phyloP scores from a whole-genome alignment of 2,329 filamentous ascomycete species.

The Microdochium nivale region DNA sequence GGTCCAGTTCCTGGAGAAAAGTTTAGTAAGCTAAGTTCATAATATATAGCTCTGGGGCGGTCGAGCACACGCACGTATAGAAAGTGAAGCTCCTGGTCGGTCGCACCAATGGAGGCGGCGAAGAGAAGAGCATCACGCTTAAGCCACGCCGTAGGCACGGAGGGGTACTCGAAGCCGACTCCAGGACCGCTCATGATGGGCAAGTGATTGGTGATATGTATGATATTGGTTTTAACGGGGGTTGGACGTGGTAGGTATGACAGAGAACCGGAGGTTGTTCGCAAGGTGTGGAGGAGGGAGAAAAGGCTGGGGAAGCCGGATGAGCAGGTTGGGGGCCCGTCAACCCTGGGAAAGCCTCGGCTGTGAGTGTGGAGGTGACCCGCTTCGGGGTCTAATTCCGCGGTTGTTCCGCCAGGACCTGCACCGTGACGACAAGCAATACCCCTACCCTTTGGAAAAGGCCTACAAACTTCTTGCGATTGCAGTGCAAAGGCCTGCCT shows the following conservation, averaged over 20 bases:
- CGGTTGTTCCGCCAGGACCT: too few relatives aligned
- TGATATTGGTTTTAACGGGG: background rate
- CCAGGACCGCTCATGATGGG: conserved; percentile 38
- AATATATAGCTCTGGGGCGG: background rate
- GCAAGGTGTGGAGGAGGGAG: background rate
- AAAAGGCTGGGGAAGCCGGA: background rate
- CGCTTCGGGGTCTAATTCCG: too few relatives aligned
- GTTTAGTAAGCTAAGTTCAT: conserved; percentile 1
- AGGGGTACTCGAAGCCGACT: conserved; percentile 72
- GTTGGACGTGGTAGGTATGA: too few relatives aligned
- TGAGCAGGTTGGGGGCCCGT: too few relatives aligned
- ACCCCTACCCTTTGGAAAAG: too few relatives aligned
- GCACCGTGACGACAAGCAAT: too few relatives aligned
- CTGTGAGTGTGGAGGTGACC: too few relatives aligned
- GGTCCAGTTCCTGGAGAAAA: conserved; percentile 67
- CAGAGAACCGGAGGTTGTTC: too few relatives aligned
- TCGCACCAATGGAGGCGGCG: conserved; percentile 80
- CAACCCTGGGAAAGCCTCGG: too few relatives aligned
- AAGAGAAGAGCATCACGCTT: conserved; percentile 87
- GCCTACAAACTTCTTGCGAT: too few relatives aligned
- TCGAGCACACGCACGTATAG: conserved; percentile 58
- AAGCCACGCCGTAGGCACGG: conserved; percentile 69
- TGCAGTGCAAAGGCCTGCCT: too few relatives aligned
- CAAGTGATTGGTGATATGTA: background rate
- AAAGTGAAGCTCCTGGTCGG: conserved; percentile 82